Percentiles rank a stretch among this genome's conserved stretches.
These are phyloP conservation scores for Bruguiera gymnorhiza DNA, from an alignment of 345 rosid genomes.

Conservation along the genomic window DNA sequence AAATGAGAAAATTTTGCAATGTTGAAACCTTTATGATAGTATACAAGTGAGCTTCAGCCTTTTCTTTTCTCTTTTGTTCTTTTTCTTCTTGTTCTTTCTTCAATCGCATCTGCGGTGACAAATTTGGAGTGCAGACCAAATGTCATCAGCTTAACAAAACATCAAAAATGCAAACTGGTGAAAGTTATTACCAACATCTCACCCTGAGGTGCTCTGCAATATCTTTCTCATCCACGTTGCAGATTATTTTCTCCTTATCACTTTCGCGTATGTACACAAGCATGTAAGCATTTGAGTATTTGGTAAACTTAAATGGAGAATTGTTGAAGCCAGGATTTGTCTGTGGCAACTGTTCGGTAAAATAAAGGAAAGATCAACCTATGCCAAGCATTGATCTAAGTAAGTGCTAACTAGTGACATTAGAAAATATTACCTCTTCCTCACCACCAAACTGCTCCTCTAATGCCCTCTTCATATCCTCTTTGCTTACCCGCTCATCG, in stretches of 20 bases:
- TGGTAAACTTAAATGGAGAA: slow-evolving; percentile 84
- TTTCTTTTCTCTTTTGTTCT: slow-evolving; percentile 82
- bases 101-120: slow-evolving; percentile 58
- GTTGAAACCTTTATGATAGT: slow-evolving; percentile 76
- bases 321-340: slow-evolving; percentile 94
- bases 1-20: neutral
- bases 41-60: slow-evolving; percentile 90
- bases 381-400: neutral
- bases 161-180: neutral
- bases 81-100: slow-evolving; percentile 97
- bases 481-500: slow-evolving; percentile 96
- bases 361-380: neutral
- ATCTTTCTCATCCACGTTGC: slow-evolving; percentile 97
- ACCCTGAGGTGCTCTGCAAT: slow-evolving; percentile 96
- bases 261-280: slow-evolving; percentile 97
- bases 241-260: slow-evolving; percentile 91
- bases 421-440: slow-evolving; percentile 62
- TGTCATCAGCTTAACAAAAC: neutral
- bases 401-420: neutral
- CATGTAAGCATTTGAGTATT: slow-evolving; percentile 99
- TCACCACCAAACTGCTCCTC: slow-evolving; percentile 99
- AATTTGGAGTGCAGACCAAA: neutral
- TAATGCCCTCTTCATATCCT: slow-evolving; percentile 81
- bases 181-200: slow-evolving; percentile 28
- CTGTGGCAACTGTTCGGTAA: slow-evolving; percentile 66